Evolutionary conservation across 495 filamentous ascomycete species (phyloP).

Genomic region (Podospora pseudoanserina): DNA sequence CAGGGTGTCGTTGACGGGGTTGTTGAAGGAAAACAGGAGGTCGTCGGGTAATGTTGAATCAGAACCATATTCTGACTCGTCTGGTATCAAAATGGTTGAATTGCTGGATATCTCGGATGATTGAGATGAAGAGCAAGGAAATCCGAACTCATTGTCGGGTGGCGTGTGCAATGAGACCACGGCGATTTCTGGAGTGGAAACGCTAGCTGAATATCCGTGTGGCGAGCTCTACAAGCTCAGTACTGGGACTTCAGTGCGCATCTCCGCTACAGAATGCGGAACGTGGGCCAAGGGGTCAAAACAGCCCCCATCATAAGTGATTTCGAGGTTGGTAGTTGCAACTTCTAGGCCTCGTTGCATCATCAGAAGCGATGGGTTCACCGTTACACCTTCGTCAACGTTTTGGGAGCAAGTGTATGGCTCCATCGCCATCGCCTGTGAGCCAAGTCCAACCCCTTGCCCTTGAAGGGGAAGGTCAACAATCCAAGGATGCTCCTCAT

Average conservation of each 20-base stretch:
- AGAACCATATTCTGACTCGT: neutral
- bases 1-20: neutral
- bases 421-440: too few species aligned
- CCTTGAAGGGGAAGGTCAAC: too few species aligned
- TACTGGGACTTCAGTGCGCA: neutral
- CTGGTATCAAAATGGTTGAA: neutral
- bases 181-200: neutral
- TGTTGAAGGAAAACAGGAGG: neutral
- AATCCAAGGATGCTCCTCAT: too few species aligned
- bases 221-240: neutral
- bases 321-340: neutral
- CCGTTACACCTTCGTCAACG: neutral
- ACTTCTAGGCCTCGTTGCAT: neutral
- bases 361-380: neutral
- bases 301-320: too few species aligned
- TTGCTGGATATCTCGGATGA: neutral
- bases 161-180: neutral
- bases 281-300: neutral
- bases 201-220: neutral
- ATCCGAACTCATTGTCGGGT: neutral
- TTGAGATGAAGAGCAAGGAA: neutral
- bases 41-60: neutral
- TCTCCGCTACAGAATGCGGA: neutral
- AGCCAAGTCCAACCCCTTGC: neutral
- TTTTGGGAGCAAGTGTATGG: too few species aligned